These are phyloP conservation scores for Rhododendron molle DNA, from an alignment of 148 eudicot species.

Conservation along the genomic window DNA sequence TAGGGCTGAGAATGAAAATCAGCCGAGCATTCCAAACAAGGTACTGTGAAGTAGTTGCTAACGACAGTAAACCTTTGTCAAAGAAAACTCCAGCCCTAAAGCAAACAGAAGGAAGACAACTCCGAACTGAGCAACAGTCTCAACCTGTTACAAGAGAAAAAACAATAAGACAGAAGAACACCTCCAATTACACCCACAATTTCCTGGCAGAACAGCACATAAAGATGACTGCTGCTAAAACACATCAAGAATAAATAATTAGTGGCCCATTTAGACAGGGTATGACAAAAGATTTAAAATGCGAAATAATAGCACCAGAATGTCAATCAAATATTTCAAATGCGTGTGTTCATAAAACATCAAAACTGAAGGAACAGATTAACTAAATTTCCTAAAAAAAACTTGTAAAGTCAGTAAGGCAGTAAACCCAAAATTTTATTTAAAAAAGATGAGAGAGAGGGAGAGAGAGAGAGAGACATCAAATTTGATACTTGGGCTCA, in stretches of 20 bases:
- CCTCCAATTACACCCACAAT: not conserved
- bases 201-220: conserved; percentile 1
- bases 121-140: conserved; percentile 99
- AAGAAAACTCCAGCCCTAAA: conserved; percentile 88
- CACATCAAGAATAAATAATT: not conserved
- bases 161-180: conserved; percentile 10
- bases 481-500: not conserved
- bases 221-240: not conserved
- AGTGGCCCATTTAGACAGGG: not conserved
- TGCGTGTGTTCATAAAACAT: not conserved
- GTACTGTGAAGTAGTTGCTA: not conserved
- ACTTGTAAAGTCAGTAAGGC: not conserved
- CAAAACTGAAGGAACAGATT: not conserved
- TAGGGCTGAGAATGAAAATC: not conserved
- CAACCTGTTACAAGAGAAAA: conserved; percentile 56
- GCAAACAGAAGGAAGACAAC: conserved; percentile 98
- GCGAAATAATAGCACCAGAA: not conserved
- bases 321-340: not conserved
- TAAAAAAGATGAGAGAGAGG: not conserved
- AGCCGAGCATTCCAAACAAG: not conserved
- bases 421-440: not conserved
- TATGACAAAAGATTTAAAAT: too few relatives aligned
- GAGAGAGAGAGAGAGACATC: not conserved
- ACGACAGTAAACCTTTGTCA: conserved; percentile 63
- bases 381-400: not conserved